Base-by-base conservation (phyloP, 2,329 filamentous ascomycete genomes). In the Phoma herbarum region DNA sequence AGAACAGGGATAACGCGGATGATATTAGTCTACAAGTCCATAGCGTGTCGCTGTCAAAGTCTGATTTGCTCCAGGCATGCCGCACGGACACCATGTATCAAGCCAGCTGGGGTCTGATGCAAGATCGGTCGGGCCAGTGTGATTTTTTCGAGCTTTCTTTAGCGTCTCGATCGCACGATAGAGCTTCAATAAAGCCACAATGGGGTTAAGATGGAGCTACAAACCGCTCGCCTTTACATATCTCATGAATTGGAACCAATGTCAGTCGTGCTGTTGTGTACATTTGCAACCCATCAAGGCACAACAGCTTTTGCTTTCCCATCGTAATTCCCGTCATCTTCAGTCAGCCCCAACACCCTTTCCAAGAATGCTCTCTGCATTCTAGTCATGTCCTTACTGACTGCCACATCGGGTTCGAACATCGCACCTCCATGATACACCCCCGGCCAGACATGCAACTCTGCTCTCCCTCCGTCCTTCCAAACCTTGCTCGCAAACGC, bases 371-470 rank as follows among this genome's bases (percentile, higher is more conserved):
- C 11, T 14, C 16, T 53, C 49, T 53, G 43, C 16, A 18, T 49
- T 9, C 28, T 33, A 2, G 28, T 20, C 49, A 58, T 58, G 22
- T 20, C 26, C 14, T 25, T n/a, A 1, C 42, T 20, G 0, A 53
- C 49, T 3, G 56, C 8, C 20, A 59, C 47, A 29, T 37, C 31
- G 11, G 43, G 54, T 44, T 62, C 60, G 12, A 51, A 47, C 39
- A 53, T 49, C 11, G 31, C 18, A 9, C 16, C 39, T 14, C 50
- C 57, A 45, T 63, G 60, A 33, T 57, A 64, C 23, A 62, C 45
- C 1, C 79, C 78, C 0, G 78, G 77, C 68, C 79, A 80, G 5
- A 83, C 69, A 64, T 82, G 80, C 41, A 82, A 61, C 61, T 83
- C 37, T 20, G 41, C 41, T n/a, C 11, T 26, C n/a, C 81, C 78